A percentile compares a stretch with the other conserved stretches of the same genome.
Conservation (phyloP, 2,329 filamentous ascomycete species). For the Ophiosphaerella korrae region DNA sequence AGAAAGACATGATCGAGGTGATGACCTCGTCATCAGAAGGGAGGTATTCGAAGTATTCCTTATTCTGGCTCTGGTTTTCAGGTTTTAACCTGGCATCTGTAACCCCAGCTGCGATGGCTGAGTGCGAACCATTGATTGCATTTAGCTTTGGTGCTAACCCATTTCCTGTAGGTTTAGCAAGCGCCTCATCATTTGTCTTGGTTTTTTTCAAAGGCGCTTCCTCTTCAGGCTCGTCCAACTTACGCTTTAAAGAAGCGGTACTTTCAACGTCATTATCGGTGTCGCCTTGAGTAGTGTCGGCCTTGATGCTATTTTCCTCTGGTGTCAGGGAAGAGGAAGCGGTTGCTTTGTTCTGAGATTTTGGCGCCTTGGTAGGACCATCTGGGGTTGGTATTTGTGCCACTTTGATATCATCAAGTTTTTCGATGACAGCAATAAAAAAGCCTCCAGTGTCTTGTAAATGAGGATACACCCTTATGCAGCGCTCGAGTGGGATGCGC, state of each 20-base stretch:
- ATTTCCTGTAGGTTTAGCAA: slow-evolving; percentile 17
- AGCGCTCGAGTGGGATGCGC: slow-evolving; percentile 79
- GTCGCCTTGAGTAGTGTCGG: slow-evolving; percentile 25
- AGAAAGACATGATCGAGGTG: slow-evolving; percentile 78
- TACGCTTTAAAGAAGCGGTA: slow-evolving; percentile 43
- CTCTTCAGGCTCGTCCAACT: slow-evolving; percentile 46
- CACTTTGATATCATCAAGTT: slow-evolving; percentile 69
- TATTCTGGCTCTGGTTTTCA: slow-evolving; percentile 58
- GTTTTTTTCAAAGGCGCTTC: slow-evolving; percentile 36
- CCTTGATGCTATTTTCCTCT: slow-evolving; percentile 30
- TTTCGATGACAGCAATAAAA: slow-evolving; percentile 95
- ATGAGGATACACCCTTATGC: slow-evolving; percentile 93
- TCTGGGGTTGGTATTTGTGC: slow-evolving; percentile 34
- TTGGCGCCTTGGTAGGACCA: slow-evolving; percentile 32
- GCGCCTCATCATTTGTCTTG: slow-evolving; percentile 37
- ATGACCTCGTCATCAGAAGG: slow-evolving; percentile 76
- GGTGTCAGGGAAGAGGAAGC: slow-evolving; percentile 28
- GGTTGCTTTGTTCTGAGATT: slow-evolving; percentile 18
- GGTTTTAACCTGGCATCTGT: slow-evolving; percentile 45
- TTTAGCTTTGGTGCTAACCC: slow-evolving; percentile 8
- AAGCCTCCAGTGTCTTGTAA: slow-evolving; percentile 96
- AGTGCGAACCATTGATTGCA: slow-evolving; percentile 19
- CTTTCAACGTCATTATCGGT: slow-evolving; percentile 14
- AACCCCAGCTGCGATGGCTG: slow-evolving; percentile 12
- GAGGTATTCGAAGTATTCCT: slow-evolving; percentile 96